These are phyloP conservation scores for Pythium oligandrum DNA, from an alignment of 352 stramenopile genomes.

Conservation along the genomic window DNA sequence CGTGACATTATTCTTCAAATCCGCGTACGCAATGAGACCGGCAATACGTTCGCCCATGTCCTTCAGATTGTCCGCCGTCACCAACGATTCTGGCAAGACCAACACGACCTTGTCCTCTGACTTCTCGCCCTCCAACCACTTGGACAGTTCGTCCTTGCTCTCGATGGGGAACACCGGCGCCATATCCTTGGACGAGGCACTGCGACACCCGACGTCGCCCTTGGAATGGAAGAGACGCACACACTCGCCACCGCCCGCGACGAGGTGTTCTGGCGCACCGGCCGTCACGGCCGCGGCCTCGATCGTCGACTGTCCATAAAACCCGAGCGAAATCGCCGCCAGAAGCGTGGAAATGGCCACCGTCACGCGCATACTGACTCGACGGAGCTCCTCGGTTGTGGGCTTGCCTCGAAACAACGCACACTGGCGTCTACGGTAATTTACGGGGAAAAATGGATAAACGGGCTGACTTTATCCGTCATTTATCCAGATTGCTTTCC, in stretches of 20 bases:
- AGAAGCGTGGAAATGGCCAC: conserved; percentile 8
- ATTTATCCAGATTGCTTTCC: no score
- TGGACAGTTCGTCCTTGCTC: conserved; percentile 31
- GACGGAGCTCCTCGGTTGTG: no score
- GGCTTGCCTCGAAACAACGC: no score
- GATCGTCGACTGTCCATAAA: neutral
- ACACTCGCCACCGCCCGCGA: conserved; percentile 60
- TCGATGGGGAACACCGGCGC: conserved; percentile 45
- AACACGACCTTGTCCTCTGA: conserved; percentile 45
- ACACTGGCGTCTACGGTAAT: no score
- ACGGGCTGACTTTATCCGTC: no score
- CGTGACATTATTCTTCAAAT: conserved; percentile 32
- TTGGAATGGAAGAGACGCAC: conserved; percentile 72
- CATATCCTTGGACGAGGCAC: conserved; percentile 45
- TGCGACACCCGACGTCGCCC: conserved; percentile 64
- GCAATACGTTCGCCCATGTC: conserved; percentile 31
- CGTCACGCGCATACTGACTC: conserved; percentile 10
- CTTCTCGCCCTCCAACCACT: conserved; percentile 31
- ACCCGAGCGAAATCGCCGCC: conserved; percentile 7
- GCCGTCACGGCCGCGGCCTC: conserved; percentile 54
- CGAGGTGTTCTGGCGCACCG: conserved; percentile 56
- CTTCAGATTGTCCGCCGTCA: conserved; percentile 32
- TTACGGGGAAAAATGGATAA: no score
- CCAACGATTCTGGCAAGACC: conserved; percentile 58
- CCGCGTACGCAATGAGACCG: conserved; percentile 58